Evolutionary conservation across 1,284 basidiomycete genomes (phyloP), one percentile per base, ranked within the genome.

Genomic region (Athelia sp.): DNA sequence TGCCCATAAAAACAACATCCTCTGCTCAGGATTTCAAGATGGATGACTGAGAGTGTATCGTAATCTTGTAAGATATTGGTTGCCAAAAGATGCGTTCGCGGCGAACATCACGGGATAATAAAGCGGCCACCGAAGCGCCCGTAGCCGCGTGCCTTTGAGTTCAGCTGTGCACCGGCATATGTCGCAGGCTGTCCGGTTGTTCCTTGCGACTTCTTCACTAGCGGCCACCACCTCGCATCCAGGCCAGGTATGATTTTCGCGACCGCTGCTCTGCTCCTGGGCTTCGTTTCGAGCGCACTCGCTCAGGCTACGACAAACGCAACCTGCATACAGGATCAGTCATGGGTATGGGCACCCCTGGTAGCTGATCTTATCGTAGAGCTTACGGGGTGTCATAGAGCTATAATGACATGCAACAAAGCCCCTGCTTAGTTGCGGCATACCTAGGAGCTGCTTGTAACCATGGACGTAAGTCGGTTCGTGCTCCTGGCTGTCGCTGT

Each of bases 201-300:
- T n/a, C n/a, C n/a, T n/a, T n/a, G n/a, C 26, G 6, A 13, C 13
- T 13, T 29, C 13, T 29, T 29, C 26, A 13, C 26, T 29, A 13
- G 4, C 6, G n/a, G 50, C 23, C 44, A 50, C 2, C 15, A 8
- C 15, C 9, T n/a, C 36, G 6, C n/a, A 8, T 21, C n/a, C 19
- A 6, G 9, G 15, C 36, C 2, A 44, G 6, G 15, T 9, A 22
- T 29, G n/a, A n/a, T 29, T 24, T 55, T 45, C 14, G 52, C 65
- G 55, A 51, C n/a, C 47, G 67, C 36, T 57, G 45, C 29, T 65
- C 64, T 4, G 31, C 26, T 17, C 65, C 63, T 3, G 64, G 65
- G 38, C 24, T 68, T 14, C 67, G 34, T 52, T 23, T 31, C 19
- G 32, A 10, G 31, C 17, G 14, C 18, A 9, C 29, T 46, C 31